These are phyloP conservation scores for Beauveria asiatica DNA, from an alignment of 2,329 filamentous ascomycete species.

Conservation along the genomic window DNA sequence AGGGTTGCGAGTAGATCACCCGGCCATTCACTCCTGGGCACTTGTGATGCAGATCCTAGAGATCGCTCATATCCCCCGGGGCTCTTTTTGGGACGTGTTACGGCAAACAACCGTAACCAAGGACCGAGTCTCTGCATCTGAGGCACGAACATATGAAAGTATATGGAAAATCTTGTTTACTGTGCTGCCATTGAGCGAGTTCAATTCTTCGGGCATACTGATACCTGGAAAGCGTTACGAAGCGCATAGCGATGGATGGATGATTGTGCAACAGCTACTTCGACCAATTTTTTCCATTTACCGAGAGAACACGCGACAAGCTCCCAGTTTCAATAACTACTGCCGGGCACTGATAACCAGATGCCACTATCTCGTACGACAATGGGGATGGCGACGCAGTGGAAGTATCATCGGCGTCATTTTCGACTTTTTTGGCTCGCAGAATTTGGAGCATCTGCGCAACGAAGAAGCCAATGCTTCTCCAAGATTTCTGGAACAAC, in stretches of 20 bases:
- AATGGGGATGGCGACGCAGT: slow-evolving; percentile 58
- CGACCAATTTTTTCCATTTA: slow-evolving; percentile 52
- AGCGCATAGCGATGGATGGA: slow-evolving; percentile 46
- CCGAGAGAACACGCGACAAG: slow-evolving; percentile 43
- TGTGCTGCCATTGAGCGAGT: slow-evolving; percentile 52
- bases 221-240: slow-evolving; percentile 24
- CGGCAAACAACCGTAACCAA: slow-evolving; percentile 34
- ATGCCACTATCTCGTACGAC: slow-evolving; percentile 53
- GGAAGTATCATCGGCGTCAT: slow-evolving; percentile 50
- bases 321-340: slow-evolving; percentile 57
- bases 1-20: slow-evolving; percentile 42
- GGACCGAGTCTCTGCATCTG: slow-evolving; percentile 25
- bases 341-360: slow-evolving; percentile 50
- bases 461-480: slow-evolving; percentile 57
- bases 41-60: slow-evolving; percentile 46
- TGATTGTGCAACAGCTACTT: slow-evolving; percentile 47
- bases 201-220: slow-evolving; percentile 46
- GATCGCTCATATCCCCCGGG: slow-evolving; percentile 38
- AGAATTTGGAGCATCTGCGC: slow-evolving; percentile 51
- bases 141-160: slow-evolving; percentile 43
- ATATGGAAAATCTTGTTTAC: slow-evolving; percentile 52
- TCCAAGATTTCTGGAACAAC: slow-evolving; percentile 51
- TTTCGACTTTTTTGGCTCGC: slow-evolving; percentile 60
- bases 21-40: slow-evolving; percentile 47
- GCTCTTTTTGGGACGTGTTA: slow-evolving; percentile 53